phyloP scores from a whole-genome alignment of 768 basidiomycete genomes.

The Naganishia vishniacii region DNA sequence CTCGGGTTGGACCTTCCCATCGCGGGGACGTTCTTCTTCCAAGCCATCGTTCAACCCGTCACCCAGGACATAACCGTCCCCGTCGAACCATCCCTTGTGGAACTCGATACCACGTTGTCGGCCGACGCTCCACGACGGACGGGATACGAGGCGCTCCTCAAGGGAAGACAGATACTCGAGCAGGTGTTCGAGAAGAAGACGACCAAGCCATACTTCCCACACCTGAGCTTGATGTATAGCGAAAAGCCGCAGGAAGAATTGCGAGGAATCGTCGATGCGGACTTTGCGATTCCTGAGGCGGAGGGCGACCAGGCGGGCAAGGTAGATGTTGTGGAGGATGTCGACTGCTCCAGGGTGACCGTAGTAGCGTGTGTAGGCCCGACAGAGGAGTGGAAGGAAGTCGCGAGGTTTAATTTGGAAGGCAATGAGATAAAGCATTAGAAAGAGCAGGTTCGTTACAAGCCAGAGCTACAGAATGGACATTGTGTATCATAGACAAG shows the following conservation, averaged over 20 bases:
- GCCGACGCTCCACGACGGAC: background rate
- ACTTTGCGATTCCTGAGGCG: background rate
- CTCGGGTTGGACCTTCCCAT: conserved; percentile 5
- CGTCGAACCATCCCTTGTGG: conserved; percentile 7
- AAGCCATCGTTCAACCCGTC: conserved; percentile 18
- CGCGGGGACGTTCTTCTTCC: conserved; percentile 14
- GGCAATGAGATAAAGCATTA: conserved; percentile 10
- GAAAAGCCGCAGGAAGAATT: conserved; percentile 1
- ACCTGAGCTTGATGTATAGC: conserved; percentile 19
- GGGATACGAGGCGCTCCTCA: conserved; percentile 15
- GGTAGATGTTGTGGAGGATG: background rate
- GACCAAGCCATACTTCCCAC: conserved; percentile 7
- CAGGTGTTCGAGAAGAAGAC: conserved; percentile 13
- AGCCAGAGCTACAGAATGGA: too few species aligned
- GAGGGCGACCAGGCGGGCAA: background rate
- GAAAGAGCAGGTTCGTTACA: too few species aligned
- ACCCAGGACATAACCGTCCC: conserved; percentile 13
- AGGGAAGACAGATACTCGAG: conserved; percentile 7
- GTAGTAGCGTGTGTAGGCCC: conserved; percentile 8
- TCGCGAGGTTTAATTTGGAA: conserved; percentile 18
- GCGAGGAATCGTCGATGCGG: conserved; percentile 8
- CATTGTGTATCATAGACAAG: too few species aligned
- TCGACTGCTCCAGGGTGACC: conserved; percentile 11
- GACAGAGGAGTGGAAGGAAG: conserved; percentile 16
- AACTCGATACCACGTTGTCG: background rate